phyloP scores from a whole-genome alignment of 2,329 filamentous ascomycete species.

The Aotearoamyces nothofagi region DNA sequence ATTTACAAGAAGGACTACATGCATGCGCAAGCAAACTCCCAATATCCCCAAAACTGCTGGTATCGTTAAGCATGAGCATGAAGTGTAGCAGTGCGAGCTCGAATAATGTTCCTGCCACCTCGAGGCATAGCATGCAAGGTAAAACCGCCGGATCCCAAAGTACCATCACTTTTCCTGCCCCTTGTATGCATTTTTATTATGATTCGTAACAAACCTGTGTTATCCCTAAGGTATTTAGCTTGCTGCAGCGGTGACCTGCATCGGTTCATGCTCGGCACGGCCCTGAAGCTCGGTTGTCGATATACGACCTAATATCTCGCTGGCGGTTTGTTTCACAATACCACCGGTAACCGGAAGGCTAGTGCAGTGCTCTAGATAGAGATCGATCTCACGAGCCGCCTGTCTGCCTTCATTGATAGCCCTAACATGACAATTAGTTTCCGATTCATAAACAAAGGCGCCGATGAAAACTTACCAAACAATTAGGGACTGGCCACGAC shows the following conservation, averaged over 20 bases:
- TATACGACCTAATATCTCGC: constrained; percentile 39
- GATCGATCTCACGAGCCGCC: constrained; percentile 80
- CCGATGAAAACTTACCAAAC: constrained; percentile 55
- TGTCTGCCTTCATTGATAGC: constrained; percentile 96
- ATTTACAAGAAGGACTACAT: no score
- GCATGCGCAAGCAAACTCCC: no score
- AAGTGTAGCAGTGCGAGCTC: no score
- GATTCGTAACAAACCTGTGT: background rate
- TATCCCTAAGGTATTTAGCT: constrained; percentile 4
- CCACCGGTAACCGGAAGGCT: constrained; percentile 81
- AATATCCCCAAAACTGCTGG: no score
- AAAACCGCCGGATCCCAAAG: background rate
- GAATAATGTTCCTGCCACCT: no score
- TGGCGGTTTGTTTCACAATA: constrained; percentile 72
- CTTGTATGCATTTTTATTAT: constrained; percentile 2
- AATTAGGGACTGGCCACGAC: constrained; percentile 86
- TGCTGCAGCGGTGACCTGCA: constrained; percentile 13
- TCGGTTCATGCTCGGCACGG: constrained; percentile 11
- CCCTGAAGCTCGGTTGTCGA: constrained; percentile 7
- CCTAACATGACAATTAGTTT: constrained; percentile 32
- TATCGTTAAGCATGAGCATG: no score
- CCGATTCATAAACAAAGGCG: background rate
- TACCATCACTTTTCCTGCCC: constrained; percentile 1
- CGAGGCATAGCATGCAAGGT: no score
- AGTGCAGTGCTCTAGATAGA: constrained; percentile 68